Evolutionary conservation across 2,329 filamentous ascomycete genomes (phyloP), one percentile per base, ranked within the genome.

Genomic region (Ceratocystis diversiconidia): DNA sequence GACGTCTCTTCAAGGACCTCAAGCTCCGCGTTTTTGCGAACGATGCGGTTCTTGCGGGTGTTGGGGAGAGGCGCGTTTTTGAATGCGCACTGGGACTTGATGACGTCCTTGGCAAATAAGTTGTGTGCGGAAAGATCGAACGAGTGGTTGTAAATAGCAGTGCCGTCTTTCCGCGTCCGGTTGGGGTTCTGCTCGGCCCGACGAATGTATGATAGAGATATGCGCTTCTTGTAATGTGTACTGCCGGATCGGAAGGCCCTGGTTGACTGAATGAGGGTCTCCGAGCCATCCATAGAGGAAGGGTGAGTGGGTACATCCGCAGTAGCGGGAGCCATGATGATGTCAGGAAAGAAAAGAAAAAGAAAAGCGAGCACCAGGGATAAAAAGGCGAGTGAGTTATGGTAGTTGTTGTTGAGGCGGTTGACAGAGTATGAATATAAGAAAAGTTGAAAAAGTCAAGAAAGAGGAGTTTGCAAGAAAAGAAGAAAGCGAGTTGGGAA

Each of bases 161-260:
- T 44, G 41, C 65, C 65, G 28, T 66, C 48, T 61, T 66, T 66
- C 41, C 61, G 62, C 19, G 22, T 52, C 44, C 62, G 62, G 46
- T 57, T 44, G 55, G 44, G 19, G 44, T 66, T 46, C 10, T 52
- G 15, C 3, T 63, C 55, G 46, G 60, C 60, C 60, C 63, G 66
- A 44, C 41, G 41, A 19, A 63, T 17, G 43, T 65, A 67, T 30
- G 46, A 19, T 30, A 17, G 5, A 3, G 63, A 59, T 28, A 67
- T 44, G 48, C 50, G 57, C 60, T 67, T 67, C 36, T 48, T 63
- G 4, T 32, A 19, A 28, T 60, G 52, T 1, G 55, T 22, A 55
- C 17, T 32, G 63, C 17, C 30, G 41, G 43, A 32, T 17, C 41
- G 55, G 41, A 61, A 65, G 63, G 36, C 61, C 12, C 46, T 60